Percentiles rank a stretch among this genome's conserved stretches.
phyloP scores from a whole-genome alignment of 768 basidiomycete species.

The Russula sp. region DNA sequence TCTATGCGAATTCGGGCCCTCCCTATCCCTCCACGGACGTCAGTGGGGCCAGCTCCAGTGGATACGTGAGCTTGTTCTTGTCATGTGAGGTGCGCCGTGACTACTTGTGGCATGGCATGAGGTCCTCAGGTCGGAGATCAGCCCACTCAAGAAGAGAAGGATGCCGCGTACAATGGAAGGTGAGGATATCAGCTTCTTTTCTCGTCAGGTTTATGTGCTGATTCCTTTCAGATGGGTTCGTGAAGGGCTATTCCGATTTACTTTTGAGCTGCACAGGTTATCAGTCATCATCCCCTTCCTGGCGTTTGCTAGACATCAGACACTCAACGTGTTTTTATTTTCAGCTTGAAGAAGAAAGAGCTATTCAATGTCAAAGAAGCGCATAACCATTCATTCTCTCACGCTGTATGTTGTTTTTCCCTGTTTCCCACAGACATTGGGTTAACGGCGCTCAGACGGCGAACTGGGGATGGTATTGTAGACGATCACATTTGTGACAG shows the following conservation, averaged over 20 bases:
- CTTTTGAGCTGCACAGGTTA: slow-evolving; percentile 68
- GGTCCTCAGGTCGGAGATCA: slow-evolving; percentile 26
- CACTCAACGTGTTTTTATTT: not conserved
- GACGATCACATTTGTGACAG: not conserved
- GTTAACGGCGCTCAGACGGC: slow-evolving; percentile 44
- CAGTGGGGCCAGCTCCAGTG: slow-evolving; percentile 40
- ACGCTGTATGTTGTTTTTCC: slow-evolving; percentile 38
- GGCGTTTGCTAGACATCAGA: not conserved
- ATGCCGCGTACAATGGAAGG: slow-evolving; percentile 56
- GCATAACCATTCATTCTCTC: slow-evolving; percentile 73
- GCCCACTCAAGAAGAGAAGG: slow-evolving; percentile 75
- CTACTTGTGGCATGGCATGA: not conserved
- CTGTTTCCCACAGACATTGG: no score
- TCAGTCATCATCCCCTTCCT: slow-evolving; percentile 34
- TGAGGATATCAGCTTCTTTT: slow-evolving; percentile 19
- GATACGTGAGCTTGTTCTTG: slow-evolving; percentile 69
- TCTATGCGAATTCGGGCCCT: slow-evolving; percentile 76
- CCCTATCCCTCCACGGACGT: slow-evolving; percentile 24
- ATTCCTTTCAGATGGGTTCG: slow-evolving; percentile 60
- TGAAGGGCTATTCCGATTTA: slow-evolving; percentile 79
- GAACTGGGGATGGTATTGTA: slow-evolving; percentile 76
- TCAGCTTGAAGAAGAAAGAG: slow-evolving; percentile 41
- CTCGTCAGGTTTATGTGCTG: not conserved
- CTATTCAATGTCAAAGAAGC: slow-evolving; percentile 69
- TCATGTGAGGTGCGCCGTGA: slow-evolving; percentile 61